Percentiles rank a stretch among this genome's conserved stretches.
Evolutionary conservation across 208 protist species (phyloP).

Genomic region (Trichomonas tenax): DNA sequence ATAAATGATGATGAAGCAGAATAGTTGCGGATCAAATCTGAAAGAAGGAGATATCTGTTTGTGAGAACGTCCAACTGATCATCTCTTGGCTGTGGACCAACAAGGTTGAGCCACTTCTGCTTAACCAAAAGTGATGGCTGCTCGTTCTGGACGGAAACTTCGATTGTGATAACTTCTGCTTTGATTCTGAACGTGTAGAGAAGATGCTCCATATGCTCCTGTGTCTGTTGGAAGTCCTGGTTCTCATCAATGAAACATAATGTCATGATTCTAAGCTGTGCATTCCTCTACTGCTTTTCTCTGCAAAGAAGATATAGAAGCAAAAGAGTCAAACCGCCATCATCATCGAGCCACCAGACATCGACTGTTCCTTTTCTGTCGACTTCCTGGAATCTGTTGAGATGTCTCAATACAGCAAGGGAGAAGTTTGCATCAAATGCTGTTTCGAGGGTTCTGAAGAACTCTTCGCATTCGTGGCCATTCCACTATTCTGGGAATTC

Average conservation of each 20-base stretch:
- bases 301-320: conserved; percentile 25
- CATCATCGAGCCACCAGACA: conserved; percentile 30
- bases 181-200: neutral
- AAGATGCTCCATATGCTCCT: neutral
- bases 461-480: neutral
- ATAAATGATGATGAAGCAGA: neutral
- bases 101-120: neutral
- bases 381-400: neutral
- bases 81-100: neutral
- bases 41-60: neutral
- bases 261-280: neutral
- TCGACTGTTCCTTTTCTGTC: neutral
- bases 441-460: neutral
- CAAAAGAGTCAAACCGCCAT: conserved; percentile 28
- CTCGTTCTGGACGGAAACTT: neutral
- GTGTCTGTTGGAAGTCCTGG: neutral
- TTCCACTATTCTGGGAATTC: neutral
- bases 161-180: neutral
- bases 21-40: neutral
- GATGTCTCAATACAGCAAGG: neutral
- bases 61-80: neutral
- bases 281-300: neutral
- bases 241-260: neutral
- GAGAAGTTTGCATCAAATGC: neutral
- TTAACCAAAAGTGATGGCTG: neutral